phyloP scores from a whole-genome alignment of 2,329 filamentous ascomycete species.

The Plenodomus tracheiphilus region DNA sequence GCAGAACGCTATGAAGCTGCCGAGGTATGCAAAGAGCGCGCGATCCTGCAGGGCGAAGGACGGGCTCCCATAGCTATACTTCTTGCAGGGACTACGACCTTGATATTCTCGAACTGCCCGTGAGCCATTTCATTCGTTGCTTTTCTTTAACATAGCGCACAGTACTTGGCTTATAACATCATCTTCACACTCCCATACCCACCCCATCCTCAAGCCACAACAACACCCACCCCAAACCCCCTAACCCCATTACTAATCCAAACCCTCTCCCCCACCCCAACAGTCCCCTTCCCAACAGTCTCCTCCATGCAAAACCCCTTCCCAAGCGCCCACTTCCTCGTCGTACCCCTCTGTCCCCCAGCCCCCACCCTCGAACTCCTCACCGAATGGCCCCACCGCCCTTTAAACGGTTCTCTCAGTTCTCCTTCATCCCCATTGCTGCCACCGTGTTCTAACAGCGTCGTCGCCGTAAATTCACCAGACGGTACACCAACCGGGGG shows the following conservation, averaged over 20 bases:
- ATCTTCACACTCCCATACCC: no score
- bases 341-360: constrained; percentile 83
- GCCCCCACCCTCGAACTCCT: constrained; percentile 56
- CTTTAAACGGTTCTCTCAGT: constrained; percentile 39
- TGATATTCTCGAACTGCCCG: no score
- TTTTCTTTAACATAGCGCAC: no score
- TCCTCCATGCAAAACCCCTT: constrained; percentile 69
- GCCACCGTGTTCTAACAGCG: constrained; percentile 20
- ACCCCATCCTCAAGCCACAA: constrained; percentile 24
- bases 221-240: constrained; percentile 62
- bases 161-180: no score
- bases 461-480: constrained; percentile 24
- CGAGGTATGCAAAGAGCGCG: no score
- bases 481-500: constrained; percentile 57
- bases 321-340: constrained; percentile 79
- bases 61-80: no score
- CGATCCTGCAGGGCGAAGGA: no score
- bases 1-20: no score
- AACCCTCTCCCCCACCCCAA: constrained; percentile 74
- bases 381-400: constrained; percentile 45
- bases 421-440: constrained; percentile 38
- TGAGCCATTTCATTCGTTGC: no score
- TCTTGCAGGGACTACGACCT: no score
- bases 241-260: constrained; percentile 89
- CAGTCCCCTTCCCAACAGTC: constrained; percentile 59